Evolutionary conservation across 75 land plant species (phyloP).

Genomic region (Pinus albicaulis): DNA sequence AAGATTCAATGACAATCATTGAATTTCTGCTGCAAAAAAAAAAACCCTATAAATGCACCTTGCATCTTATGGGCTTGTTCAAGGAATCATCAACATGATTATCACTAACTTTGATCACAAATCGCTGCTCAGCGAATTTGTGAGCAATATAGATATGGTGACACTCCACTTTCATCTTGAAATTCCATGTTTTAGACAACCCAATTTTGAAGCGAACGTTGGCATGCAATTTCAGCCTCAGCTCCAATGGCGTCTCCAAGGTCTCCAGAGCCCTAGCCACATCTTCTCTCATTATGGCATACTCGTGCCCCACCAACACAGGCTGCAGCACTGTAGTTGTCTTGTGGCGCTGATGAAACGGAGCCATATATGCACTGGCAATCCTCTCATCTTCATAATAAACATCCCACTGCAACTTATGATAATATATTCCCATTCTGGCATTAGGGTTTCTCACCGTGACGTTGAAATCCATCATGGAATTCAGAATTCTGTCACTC

Average conservation of each 20-base stretch:
- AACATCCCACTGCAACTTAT: conserved; percentile 30
- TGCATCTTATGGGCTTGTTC: too few species aligned
- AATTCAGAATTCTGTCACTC: conserved; percentile 26
- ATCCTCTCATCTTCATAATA: conserved; percentile 39
- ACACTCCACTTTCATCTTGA: conserved; percentile 12
- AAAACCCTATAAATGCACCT: too few species aligned
- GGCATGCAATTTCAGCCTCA: conserved; percentile 6
- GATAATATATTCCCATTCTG: conserved; percentile 62
- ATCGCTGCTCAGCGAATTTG: too few species aligned
- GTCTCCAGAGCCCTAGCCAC: not conserved
- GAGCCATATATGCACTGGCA: conserved; percentile 25
- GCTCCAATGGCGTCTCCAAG: not conserved
- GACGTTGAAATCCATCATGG: conserved; percentile 44
- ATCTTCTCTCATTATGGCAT: not conserved
- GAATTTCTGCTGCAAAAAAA: too few species aligned
- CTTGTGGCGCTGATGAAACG: conserved; percentile 65
- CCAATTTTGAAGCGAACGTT: not conserved
- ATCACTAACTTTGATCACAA: too few species aligned
- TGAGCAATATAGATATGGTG: too few species aligned
- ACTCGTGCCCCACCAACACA: not conserved
- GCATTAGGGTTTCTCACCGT: conserved; percentile 64
- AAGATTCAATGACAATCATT: too few species aligned
- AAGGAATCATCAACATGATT: too few species aligned
- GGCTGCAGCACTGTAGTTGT: conserved; percentile 37
- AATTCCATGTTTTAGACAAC: not conserved